Percentiles rank a stretch among this genome's conserved stretches.
phyloP scores from a whole-genome alignment of 768 basidiomycete species.

The Sporobolomyces pararoseus region DNA sequence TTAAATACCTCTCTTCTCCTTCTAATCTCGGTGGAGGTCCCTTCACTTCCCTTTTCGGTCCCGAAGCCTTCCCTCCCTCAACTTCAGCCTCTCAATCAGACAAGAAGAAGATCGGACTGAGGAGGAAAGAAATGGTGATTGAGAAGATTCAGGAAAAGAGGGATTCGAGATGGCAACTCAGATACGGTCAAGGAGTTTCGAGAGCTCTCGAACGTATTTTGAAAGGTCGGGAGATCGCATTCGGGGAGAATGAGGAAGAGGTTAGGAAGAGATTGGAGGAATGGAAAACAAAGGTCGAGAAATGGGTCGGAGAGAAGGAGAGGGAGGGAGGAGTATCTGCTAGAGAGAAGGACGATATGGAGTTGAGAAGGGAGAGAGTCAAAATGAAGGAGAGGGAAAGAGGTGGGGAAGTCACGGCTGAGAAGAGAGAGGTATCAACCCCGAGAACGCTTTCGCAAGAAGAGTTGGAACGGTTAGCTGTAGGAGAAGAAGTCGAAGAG shows the following conservation, averaged over 20 bases:
- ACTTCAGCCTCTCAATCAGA: background rate
- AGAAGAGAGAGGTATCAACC: background rate
- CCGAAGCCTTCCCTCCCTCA: background rate
- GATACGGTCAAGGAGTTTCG: conserved; percentile 1
- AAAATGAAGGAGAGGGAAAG: background rate
- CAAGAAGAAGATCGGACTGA: background rate
- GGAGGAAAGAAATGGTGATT: background rate
- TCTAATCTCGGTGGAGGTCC: background rate
- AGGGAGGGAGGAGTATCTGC: background rate
- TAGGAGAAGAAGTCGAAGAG: too few relatives aligned
- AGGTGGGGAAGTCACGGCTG: background rate
- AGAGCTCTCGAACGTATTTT: background rate
- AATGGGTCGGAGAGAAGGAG: background rate
- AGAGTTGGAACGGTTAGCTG: conserved; percentile 1
- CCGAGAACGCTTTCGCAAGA: background rate
- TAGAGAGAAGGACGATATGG: conserved; percentile 3
- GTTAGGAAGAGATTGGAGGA: background rate
- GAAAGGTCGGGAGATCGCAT: background rate
- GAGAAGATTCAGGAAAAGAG: background rate
- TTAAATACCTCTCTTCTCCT: conserved; percentile 15
- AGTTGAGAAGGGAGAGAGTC: background rate
- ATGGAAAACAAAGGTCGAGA: background rate
- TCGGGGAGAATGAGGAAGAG: background rate
- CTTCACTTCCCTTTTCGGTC: background rate
- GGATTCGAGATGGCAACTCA: background rate